Conservation (phyloP, 305 asterid species). For the Fraxinus ornus region DNA sequence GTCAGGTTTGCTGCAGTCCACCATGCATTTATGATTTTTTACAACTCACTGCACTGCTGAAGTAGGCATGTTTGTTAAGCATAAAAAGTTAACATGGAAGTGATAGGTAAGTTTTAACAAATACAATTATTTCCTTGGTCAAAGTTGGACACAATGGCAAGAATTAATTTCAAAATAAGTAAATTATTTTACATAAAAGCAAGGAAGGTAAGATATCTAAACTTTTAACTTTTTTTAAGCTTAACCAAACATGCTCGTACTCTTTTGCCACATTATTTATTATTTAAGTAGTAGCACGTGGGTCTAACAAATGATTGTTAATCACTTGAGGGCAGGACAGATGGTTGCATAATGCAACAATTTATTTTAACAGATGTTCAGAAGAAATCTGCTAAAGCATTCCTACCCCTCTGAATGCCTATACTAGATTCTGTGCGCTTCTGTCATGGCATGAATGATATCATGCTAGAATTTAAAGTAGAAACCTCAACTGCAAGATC, state of each 20-base stretch:
- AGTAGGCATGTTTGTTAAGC: background rate
- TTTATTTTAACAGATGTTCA: background rate
- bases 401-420: background rate
- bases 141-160: background rate
- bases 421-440: background rate
- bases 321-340: background rate
- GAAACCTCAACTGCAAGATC: background rate
- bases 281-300: background rate
- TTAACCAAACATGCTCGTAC: background rate
- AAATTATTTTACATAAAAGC: background rate
- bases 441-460: background rate
- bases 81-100: background rate
- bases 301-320: background rate
- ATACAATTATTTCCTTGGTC: background rate
- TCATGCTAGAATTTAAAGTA: background rate
- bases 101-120: background rate
- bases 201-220: background rate
- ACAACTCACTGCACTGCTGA: background rate
- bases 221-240: background rate
- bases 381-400: background rate
- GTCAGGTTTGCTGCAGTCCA: background rate
- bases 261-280: background rate
- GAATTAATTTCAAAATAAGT: background rate
- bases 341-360: background rate
- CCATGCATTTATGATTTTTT: background rate